Conservation (phyloP, 306 rosid genomes). For the Vicia faba region DNA sequence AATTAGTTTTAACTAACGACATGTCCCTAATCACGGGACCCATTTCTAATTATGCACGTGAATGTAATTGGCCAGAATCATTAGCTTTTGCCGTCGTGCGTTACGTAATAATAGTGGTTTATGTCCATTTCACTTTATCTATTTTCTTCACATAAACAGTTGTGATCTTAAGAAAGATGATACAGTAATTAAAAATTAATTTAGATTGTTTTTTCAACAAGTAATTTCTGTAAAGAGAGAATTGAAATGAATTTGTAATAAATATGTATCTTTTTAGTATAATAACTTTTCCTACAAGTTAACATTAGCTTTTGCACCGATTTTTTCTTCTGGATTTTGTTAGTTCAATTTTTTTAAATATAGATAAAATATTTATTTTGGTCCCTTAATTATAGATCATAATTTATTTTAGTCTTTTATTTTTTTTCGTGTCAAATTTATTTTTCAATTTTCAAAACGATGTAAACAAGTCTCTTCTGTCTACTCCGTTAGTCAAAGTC, state of each 20-base stretch:
- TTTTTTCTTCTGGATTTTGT: too few relatives aligned
- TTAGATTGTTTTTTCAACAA: neutral
- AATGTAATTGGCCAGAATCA: constrained; percentile 29
- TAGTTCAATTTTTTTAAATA: too few relatives aligned
- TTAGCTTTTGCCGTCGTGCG: constrained; percentile 15
- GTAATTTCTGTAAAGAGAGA: neutral
- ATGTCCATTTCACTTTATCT: constrained; percentile 9
- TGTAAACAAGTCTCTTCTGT: too few relatives aligned
- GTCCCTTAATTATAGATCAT: too few relatives aligned
- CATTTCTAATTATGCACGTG: constrained; percentile 40
- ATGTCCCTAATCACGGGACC: constrained; percentile 34
- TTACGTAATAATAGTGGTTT: constrained; percentile 17
- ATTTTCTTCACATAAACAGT: constrained; percentile 1
- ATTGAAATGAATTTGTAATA: neutral
- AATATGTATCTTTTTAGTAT: neutral
- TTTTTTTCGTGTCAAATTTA: too few relatives aligned
- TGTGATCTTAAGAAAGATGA: neutral
- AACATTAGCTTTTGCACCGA: too few relatives aligned
- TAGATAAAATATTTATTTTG: too few relatives aligned
- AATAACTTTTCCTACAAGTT: neutral
- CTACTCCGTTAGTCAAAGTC: too few relatives aligned
- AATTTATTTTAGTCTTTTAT: too few relatives aligned
- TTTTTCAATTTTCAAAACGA: too few relatives aligned
- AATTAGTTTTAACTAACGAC: constrained; percentile 15
- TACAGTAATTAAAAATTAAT: neutral